A percentile compares a stretch with the other conserved stretches of the same genome.
These are phyloP conservation scores for Phanerodontia chrysosporium DNA, from an alignment of 768 basidiomycete species.

Conservation along the genomic window DNA sequence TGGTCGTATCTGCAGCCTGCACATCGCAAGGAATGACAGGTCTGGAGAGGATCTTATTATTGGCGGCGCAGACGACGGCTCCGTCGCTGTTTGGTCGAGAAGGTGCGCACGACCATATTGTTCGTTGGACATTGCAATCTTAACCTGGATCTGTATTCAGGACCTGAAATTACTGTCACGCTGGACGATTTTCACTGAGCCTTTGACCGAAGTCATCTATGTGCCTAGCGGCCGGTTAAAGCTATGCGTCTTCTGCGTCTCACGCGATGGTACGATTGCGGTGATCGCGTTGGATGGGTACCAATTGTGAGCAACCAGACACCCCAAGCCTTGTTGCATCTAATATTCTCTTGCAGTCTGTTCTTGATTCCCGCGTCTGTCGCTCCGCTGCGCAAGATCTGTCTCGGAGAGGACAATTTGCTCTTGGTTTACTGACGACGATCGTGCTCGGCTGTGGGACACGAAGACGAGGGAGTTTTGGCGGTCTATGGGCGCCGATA, in stretches of 20 bases:
- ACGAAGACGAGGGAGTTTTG: slow-evolving; percentile 77
- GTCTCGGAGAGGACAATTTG: slow-evolving; percentile 63
- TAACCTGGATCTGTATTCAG: too few relatives aligned
- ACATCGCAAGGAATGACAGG: slow-evolving; percentile 50
- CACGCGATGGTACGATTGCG: slow-evolving; percentile 78
- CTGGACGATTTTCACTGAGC: slow-evolving; percentile 71
- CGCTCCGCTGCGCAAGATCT: slow-evolving; percentile 60
- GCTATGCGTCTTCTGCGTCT: slow-evolving; percentile 68
- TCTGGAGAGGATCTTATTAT: slow-evolving; percentile 62
- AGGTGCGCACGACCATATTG: slow-evolving; percentile 47
- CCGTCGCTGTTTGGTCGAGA: slow-evolving; percentile 67
- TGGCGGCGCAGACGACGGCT: slow-evolving; percentile 77
- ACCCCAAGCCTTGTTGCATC: not conserved
- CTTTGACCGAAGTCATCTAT: slow-evolving; percentile 55
- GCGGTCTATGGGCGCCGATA: slow-evolving; percentile 73
- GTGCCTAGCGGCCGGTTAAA: slow-evolving; percentile 54
- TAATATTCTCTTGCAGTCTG: slow-evolving; percentile 41
- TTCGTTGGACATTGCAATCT: too few relatives aligned
- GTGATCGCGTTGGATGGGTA: slow-evolving; percentile 71
- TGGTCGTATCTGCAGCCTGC: slow-evolving; percentile 46
- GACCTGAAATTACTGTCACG: slow-evolving; percentile 62
- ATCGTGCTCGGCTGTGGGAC: slow-evolving; percentile 85
- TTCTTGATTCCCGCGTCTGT: slow-evolving; percentile 80
- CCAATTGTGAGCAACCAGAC: slow-evolving; percentile 57
- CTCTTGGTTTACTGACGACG: slow-evolving; percentile 73